phyloP scores from a whole-genome alignment of 2,329 filamentous ascomycete genomes.

The Cladosporium sp. region DNA sequence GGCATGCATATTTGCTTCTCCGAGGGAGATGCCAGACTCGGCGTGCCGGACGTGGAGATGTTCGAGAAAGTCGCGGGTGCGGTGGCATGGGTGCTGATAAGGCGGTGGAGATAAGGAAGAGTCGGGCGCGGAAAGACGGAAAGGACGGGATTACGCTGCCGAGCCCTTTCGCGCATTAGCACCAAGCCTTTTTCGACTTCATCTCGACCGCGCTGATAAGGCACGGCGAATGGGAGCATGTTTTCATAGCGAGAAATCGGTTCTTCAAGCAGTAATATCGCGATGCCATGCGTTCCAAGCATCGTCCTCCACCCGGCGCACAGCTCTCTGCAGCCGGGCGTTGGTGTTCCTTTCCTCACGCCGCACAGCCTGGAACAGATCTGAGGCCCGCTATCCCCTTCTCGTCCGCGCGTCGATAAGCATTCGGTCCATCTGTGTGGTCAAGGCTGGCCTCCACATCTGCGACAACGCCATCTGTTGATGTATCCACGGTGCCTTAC shows the following conservation, averaged over 20 bases:
- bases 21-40: not conserved
- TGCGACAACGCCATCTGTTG: not conserved
- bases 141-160: not conserved
- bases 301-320: no score
- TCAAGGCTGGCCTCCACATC: constrained; percentile 1
- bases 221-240: not conserved
- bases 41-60: not conserved
- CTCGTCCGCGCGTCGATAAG: constrained; percentile 9
- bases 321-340: no score
- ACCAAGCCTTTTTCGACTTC: constrained; percentile 8
- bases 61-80: not conserved
- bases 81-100: not conserved
- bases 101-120: constrained; percentile 5
- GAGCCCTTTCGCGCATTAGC: not conserved
- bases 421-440: constrained; percentile 6
- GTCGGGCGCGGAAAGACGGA: not conserved
- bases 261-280: not conserved
- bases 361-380: not conserved
- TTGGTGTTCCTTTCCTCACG: no score
- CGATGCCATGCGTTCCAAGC: not conserved
- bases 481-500: not conserved
- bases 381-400: constrained; percentile 2
- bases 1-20: constrained; percentile 1
- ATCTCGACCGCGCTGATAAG: constrained; percentile 9
- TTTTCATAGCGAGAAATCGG: not conserved